Base-by-base conservation (phyloP, 805 yeast genomes). In the Danielia oregonensis region DNA sequence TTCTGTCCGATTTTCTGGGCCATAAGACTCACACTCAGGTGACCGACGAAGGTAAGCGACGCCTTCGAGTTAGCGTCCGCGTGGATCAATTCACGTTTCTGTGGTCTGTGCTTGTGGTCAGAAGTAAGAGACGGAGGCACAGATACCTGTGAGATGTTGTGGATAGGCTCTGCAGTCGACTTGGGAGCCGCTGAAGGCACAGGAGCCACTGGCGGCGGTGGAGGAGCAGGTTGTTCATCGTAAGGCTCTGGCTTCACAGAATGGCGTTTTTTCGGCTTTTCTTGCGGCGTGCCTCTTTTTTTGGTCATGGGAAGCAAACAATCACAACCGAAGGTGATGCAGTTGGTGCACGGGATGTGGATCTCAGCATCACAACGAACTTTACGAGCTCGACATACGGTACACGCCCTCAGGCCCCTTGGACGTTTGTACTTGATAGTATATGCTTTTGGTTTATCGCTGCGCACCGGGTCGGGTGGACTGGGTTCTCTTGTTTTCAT, bases 301-400 rank as follows among this genome's bases (percentile, higher is more conserved):
- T 68, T 78, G 18, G 70, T 72, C 43, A 75, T 82, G 1, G 88
- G 89, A 33, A 82, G 67, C 22, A 65, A 63, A 60, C 89, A 86
- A 32, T 79, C 86, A 49, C 86, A 74, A 6, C 83, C 81, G 55
- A 81, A 82, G 3, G 83, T 79, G 23, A 74, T 66, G 52, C 91
- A 82, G 55, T 82, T 82, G 15, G 88, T 73, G 41, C 72, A 66
- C 3, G 73, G 73, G 12, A 65, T 65, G 44, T 65, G 71, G 26
- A 66, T 65, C 41, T 65, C 82, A 9, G 82, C 85, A 51, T 81
- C 86, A 59, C 94, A 84, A 23, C 88, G 72, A n/a, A 84, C 93
- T 49, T 84, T 84, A 23, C 93, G 65, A 6, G 81, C 72, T 35
- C 86, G 78, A 51, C 93, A 85, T n/a, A 83, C 82, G 26, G 76